These are phyloP conservation scores for Nicotiana otophora DNA, from an alignment of 257 asterid species.

Conservation along the genomic window DNA sequence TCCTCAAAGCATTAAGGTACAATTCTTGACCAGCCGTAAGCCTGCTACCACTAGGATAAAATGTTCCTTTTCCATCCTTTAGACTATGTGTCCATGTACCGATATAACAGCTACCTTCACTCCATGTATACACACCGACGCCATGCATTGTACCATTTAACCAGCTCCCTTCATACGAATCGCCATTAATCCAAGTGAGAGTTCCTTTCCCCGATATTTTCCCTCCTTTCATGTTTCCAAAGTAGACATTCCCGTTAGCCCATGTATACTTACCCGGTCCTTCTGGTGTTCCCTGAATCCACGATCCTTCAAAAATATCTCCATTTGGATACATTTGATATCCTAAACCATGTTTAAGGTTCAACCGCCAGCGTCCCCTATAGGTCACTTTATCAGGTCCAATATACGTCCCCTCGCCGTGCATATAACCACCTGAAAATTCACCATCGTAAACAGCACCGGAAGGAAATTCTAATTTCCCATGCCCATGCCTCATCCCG, in stretches of 20 bases:
- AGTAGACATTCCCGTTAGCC: constrained; percentile 76
- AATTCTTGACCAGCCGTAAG: constrained; percentile 62
- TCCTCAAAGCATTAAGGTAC: constrained; percentile 77
- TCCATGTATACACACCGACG: constrained; percentile 83
- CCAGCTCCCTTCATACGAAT: constrained; percentile 84
- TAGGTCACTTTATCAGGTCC: constrained; percentile 43
- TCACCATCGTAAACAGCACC: constrained; percentile 90
- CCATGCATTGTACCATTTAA: constrained; percentile 80
- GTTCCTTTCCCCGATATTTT: constrained; percentile 92
- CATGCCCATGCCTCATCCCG: constrained; percentile 89
- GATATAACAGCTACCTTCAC: constrained; percentile 69
- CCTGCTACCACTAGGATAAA: constrained; percentile 74
- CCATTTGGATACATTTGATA: constrained; percentile 71
- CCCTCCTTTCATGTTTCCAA: constrained; percentile 85
- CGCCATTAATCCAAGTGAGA: constrained; percentile 84
- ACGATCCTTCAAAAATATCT: constrained; percentile 80
- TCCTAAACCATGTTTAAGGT: constrained; percentile 90
- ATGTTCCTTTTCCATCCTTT: constrained; percentile 92
- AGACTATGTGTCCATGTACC: constrained; percentile 92
- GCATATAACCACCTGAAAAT: constrained; percentile 80
- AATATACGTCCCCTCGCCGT: constrained; percentile 66
- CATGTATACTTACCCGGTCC: constrained; percentile 94
- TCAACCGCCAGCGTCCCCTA: constrained; percentile 83
- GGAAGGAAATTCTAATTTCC: constrained; percentile 69
- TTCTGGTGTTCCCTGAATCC: constrained; percentile 91